phyloP scores from a whole-genome alignment of 1,284 basidiomycete genomes.

The Earliella scabrosa region DNA sequence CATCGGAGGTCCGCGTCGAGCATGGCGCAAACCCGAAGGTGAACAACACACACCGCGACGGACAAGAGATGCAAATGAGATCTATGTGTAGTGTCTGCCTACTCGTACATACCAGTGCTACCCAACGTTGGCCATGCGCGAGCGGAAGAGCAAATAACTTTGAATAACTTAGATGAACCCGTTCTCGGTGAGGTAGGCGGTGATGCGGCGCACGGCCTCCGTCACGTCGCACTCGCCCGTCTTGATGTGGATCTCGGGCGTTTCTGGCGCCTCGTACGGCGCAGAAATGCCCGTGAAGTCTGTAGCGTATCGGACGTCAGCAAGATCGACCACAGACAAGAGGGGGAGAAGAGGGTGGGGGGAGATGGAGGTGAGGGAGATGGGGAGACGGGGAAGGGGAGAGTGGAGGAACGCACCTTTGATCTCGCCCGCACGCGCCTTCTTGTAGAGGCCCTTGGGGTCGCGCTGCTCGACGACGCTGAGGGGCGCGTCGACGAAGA shows the following conservation, averaged over 20 bases:
- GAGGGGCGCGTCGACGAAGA: conserved; percentile 94
- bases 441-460: conserved; percentile 98
- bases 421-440: conserved; percentile 94
- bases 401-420: conserved; percentile 63
- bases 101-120: conserved; percentile 18
- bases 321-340: too few relatives aligned
- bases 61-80: neutral
- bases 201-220: conserved; percentile 82
- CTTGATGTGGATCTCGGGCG: conserved; percentile 92
- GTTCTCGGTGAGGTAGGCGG: conserved; percentile 77
- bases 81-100: conserved; percentile 2
- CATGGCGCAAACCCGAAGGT: too few relatives aligned
- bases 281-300: conserved; percentile 99
- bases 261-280: conserved; percentile 91
- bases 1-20: neutral
- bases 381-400: neutral
- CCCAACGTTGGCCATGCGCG: too few relatives aligned
- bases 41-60: too few relatives aligned
- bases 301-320: too few relatives aligned
- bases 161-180: conserved; percentile 46
- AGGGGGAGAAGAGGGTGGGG: too few relatives aligned
- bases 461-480: conserved; percentile 90
- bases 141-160: too few relatives aligned
- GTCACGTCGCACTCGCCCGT: conserved; percentile 84
- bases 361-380: neutral